A percentile compares a stretch with the other conserved stretches of the same genome.
phyloP scores from a whole-genome alignment of 2,329 filamentous ascomycete species.

The Paradendryphiella salina region DNA sequence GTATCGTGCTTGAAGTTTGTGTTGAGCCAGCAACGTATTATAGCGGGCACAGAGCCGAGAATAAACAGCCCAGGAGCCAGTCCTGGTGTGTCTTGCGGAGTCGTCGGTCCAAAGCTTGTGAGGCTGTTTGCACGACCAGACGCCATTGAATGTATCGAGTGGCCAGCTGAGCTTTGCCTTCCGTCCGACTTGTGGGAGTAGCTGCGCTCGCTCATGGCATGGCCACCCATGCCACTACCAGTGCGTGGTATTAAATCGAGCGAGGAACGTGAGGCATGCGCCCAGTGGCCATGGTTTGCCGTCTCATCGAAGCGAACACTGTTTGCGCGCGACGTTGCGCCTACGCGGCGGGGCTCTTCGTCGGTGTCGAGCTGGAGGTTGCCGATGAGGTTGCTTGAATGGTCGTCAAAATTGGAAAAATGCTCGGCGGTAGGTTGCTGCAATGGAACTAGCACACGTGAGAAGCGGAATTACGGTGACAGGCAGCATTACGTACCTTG shows the following conservation, averaged over 20 bases:
- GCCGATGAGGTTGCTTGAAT: slow-evolving; percentile 76
- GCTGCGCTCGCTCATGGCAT: slow-evolving; percentile 84
- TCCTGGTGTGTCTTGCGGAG: slow-evolving; percentile 71
- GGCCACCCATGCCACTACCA: slow-evolving; percentile 75
- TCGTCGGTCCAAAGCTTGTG: slow-evolving; percentile 66
- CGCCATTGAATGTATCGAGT: slow-evolving; percentile 74
- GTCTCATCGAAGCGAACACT: slow-evolving; percentile 98
- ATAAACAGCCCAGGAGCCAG: slow-evolving; percentile 84
- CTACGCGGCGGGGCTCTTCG: slow-evolving; percentile 80
- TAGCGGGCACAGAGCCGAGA: slow-evolving; percentile 85
- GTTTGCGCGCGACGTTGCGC: slow-evolving; percentile 88
- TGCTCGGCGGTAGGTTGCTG: slow-evolving; percentile 80
- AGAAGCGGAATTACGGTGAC: slow-evolving; percentile 10
- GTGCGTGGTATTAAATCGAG: slow-evolving; percentile 81
- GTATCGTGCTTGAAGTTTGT: slow-evolving; percentile 87
- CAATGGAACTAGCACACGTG: slow-evolving; percentile 65
- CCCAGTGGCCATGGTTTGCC: slow-evolving; percentile 87
- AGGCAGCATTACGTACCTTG: slow-evolving; percentile 65
- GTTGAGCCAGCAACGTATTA: slow-evolving; percentile 94
- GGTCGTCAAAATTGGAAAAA: slow-evolving; percentile 88
- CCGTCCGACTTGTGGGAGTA: slow-evolving; percentile 96
- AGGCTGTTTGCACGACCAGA: slow-evolving; percentile 86
- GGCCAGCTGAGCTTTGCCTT: slow-evolving; percentile 87
- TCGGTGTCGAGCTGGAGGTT: slow-evolving; percentile 84
- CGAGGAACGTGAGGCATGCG: slow-evolving; percentile 78